Conservation (phyloP, 2,329 filamentous ascomycete genomes). For the Pseudocercospora ulei region DNA sequence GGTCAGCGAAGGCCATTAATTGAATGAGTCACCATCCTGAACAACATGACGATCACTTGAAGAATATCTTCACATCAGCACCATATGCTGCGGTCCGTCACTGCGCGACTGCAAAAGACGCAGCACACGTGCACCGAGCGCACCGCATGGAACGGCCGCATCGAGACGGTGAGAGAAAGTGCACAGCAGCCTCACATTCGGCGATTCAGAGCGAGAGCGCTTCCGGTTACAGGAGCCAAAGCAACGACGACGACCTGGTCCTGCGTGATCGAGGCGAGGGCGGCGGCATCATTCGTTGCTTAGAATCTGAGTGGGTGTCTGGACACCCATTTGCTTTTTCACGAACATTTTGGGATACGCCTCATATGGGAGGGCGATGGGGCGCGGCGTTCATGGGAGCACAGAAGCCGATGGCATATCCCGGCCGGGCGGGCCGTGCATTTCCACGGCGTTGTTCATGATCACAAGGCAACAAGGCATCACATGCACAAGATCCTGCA, state of each 20-base stretch:
- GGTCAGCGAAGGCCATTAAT: conserved; percentile 55
- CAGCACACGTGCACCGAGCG: too few relatives aligned
- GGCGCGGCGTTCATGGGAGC: not conserved
- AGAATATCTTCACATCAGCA: not conserved
- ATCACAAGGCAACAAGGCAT: not conserved
- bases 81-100: not conserved
- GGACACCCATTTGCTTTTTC: conserved; percentile 21
- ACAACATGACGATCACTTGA: not conserved
- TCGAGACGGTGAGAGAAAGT: not conserved
- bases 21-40: conserved; percentile 45
- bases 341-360: not conserved
- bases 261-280: not conserved
- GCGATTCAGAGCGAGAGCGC: not conserved
- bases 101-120: not conserved
- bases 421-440: conserved; percentile 4
- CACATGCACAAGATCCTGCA: conserved; percentile 4
- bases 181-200: not conserved
- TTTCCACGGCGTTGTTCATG: conserved; percentile 7
- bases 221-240: not conserved
- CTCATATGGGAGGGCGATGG: not conserved
- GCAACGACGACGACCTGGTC: not conserved
- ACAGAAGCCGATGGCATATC: conserved; percentile 5
- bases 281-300: conserved; percentile 4
- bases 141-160: too few relatives aligned
- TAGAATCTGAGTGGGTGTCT: conserved; percentile 13